Conservation (phyloP, 352 stramenopile genomes). For the Phytophthora cryptogea region DNA sequence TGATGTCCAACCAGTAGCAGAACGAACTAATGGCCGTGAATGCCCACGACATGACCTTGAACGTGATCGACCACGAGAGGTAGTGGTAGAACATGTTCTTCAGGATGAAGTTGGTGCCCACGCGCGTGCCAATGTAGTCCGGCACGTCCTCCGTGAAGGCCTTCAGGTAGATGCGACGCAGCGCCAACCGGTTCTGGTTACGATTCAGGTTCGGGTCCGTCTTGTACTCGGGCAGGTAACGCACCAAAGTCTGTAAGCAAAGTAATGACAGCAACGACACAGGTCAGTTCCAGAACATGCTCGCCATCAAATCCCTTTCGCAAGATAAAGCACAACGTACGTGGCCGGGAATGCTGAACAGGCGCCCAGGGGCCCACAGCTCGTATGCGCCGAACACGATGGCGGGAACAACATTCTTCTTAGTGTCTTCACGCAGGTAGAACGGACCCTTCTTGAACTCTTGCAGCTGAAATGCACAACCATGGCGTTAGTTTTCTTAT, state of each 20-base stretch:
- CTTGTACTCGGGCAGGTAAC: slow-evolving; percentile 77
- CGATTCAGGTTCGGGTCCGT: slow-evolving; percentile 69
- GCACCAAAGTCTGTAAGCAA: slow-evolving; percentile 60
- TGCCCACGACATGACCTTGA: slow-evolving; percentile 62
- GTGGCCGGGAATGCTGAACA: slow-evolving; percentile 76
- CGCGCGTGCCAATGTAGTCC: slow-evolving; percentile 58
- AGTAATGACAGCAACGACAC: neutral
- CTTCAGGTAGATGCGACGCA: slow-evolving; percentile 81
- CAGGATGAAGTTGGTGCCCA: slow-evolving; percentile 56
- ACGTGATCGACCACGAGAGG: slow-evolving; percentile 71
- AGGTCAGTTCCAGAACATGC: slow-evolving; percentile 34
- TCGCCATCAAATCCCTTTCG: slow-evolving; percentile 16
- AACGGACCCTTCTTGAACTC: slow-evolving; percentile 90
- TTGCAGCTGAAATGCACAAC: slow-evolving; percentile 54
- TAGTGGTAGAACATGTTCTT: slow-evolving; percentile 70
- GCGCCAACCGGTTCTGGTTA: slow-evolving; percentile 80
- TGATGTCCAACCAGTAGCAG: slow-evolving; percentile 58
- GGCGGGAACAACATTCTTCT: slow-evolving; percentile 79
- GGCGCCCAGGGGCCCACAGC: slow-evolving; percentile 72
- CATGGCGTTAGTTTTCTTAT: neutral
- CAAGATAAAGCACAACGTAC: slow-evolving; percentile 28
- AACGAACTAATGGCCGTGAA: slow-evolving; percentile 42
- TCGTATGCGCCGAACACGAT: slow-evolving; percentile 86
- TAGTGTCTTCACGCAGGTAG: slow-evolving; percentile 82
- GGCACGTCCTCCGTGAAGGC: slow-evolving; percentile 76